phyloP scores from a whole-genome alignment of 371 early-diverging fungal genomes.

The Circinella minor region DNA sequence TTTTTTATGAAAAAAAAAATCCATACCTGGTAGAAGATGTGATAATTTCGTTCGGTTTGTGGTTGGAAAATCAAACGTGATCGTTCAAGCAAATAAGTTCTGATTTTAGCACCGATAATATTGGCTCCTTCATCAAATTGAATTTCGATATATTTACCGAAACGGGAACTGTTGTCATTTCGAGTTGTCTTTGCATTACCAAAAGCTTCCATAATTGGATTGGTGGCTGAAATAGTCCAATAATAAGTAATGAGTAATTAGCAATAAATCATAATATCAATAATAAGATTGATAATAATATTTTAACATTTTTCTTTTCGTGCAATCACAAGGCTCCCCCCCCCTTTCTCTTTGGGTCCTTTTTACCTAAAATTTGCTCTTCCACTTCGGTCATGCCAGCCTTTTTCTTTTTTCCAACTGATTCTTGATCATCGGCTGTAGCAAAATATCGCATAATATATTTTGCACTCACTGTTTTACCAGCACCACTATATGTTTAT shows the following conservation, averaged over 20 bases:
- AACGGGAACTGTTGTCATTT: constrained; percentile 98
- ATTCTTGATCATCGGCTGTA: constrained; percentile 73
- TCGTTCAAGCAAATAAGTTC: constrained; percentile 97
- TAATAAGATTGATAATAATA: background rate
- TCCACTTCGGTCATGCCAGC: constrained; percentile 72
- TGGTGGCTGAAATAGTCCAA: constrained; percentile 68
- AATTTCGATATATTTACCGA: constrained; percentile 99
- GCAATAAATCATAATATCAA: too few relatives aligned
- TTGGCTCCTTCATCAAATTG: constrained; percentile 78
- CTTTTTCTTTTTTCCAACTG: constrained; percentile 30
- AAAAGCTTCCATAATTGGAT: constrained; percentile 99
- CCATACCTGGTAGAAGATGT: constrained; percentile 94
- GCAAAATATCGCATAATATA: constrained; percentile 97
- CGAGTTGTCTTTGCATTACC: constrained; percentile 99
- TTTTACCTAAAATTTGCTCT: constrained; percentile 66
- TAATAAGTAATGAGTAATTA: too few relatives aligned
- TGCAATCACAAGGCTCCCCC: too few relatives aligned
- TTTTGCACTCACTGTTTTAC: constrained; percentile 94
- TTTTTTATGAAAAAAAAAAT: background rate
- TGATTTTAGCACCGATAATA: constrained; percentile 94
- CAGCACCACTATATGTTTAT: constrained; percentile 70
- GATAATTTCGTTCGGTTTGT: constrained; percentile 95
- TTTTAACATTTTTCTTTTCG: background rate
- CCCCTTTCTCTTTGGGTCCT: too few relatives aligned
- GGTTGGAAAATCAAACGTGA: constrained; percentile 97